Percentiles rank a stretch among this genome's conserved stretches.
Conservation (phyloP, 2,329 filamentous ascomycete genomes). For the Lecanicillium sp. region DNA sequence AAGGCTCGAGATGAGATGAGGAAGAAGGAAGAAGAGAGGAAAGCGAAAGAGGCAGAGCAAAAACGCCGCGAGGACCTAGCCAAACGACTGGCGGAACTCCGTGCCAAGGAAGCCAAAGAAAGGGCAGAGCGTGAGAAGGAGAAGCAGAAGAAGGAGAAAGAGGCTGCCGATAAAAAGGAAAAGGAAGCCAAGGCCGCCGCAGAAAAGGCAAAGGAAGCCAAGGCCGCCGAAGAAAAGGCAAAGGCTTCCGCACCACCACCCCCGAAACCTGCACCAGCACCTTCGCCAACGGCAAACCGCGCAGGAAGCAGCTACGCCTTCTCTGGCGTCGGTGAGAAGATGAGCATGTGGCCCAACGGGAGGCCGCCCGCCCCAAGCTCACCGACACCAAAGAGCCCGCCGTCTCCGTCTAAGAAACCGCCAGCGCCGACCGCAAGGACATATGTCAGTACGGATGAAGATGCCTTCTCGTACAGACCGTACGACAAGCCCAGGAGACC, state of each 20-base stretch:
- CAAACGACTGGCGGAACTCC: conserved; percentile 46
- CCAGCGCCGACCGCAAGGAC: conserved; percentile 49
- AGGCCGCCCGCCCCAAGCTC: conserved; percentile 38
- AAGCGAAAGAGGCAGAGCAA: conserved; percentile 53
- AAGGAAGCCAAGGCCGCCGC: conserved; percentile 23
- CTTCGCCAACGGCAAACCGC: conserved; percentile 21
- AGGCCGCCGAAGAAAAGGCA: conserved; percentile 22
- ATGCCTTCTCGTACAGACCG: conserved; percentile 67
- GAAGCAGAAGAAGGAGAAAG: conserved; percentile 32
- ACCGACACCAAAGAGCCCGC: conserved; percentile 22
- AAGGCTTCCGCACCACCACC: conserved; percentile 18
- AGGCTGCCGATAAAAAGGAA: conserved; percentile 30
- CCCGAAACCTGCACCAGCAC: conserved; percentile 5
- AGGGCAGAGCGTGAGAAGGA: conserved; percentile 37
- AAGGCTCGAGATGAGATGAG: conserved; percentile 63
- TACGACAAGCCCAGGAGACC: conserved; percentile 64
- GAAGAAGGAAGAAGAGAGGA: conserved; percentile 58
- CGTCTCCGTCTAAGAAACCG: conserved; percentile 33
- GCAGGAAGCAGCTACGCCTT: conserved; percentile 54
- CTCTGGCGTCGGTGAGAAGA: conserved; percentile 61
- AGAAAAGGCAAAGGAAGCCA: conserved; percentile 21
- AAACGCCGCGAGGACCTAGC: conserved; percentile 52
- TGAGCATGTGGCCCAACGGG: conserved; percentile 63
- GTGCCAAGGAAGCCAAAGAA: conserved; percentile 50
- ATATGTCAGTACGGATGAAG: conserved; percentile 56